Percentiles rank a stretch among this genome's conserved stretches.
Conservation (phyloP, 192 early-diverging fungal species). For the Coemansia sp. region DNA sequence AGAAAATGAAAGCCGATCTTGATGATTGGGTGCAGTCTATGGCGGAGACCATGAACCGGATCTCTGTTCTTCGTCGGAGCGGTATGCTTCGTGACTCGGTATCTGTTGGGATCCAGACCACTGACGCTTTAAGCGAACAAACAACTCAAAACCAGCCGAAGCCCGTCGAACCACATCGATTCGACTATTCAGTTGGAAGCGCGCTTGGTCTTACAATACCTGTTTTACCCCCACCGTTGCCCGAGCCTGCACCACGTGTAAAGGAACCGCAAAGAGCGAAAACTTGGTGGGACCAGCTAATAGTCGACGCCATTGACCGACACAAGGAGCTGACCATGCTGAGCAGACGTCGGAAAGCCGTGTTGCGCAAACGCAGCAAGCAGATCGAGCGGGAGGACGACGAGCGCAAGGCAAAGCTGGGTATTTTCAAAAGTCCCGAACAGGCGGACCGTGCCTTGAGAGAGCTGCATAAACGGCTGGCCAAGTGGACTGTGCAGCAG, state of each 20-base stretch:
- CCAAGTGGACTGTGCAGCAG: conserved; percentile 67
- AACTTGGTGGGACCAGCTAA: conserved; percentile 30
- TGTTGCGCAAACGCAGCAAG: conserved; percentile 26
- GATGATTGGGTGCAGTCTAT: conserved; percentile 23
- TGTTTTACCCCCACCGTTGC: conserved; percentile 27
- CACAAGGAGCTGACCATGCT: conserved; percentile 18
- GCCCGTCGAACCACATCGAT: neutral
- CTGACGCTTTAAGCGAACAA: neutral
- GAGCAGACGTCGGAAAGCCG: conserved; percentile 14
- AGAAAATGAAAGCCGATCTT: conserved; percentile 13
- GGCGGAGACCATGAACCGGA: conserved; percentile 31
- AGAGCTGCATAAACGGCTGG: conserved; percentile 43
- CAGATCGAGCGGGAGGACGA: conserved; percentile 27
- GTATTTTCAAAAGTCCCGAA: conserved; percentile 25
- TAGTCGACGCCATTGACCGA: conserved; percentile 28
- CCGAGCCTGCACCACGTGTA: conserved; percentile 18
- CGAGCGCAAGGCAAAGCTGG: conserved; percentile 22
- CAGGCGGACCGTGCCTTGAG: conserved; percentile 23
- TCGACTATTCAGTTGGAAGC: neutral
- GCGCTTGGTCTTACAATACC: neutral
- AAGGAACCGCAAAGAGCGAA: conserved; percentile 20
- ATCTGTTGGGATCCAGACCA: neutral
- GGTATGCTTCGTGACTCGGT: conserved; percentile 42
- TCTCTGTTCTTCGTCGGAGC: conserved; percentile 35
- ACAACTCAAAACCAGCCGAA: neutral